Evolutionary conservation across 768 basidiomycete species (phyloP), one percentile per base, ranked within the genome.

Genomic region (Tricholoma sp.): DNA sequence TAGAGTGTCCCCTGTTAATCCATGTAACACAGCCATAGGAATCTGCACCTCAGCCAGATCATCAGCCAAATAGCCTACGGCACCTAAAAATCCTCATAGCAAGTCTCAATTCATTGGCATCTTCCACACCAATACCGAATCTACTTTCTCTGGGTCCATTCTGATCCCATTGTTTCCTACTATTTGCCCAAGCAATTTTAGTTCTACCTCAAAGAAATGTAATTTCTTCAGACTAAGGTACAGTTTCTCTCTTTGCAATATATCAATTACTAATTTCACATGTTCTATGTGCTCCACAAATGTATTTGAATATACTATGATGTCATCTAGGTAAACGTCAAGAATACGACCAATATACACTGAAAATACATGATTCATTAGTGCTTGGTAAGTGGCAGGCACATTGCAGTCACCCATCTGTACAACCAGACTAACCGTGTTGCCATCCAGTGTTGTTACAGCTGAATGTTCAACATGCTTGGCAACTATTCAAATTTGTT

Each of bases 131-230:
- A 64, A 1, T 0, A 76, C 64, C 0, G 56, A 37, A 51, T 77
- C 69, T 0, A 79, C 74, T 41, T 78, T 79, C n/a, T 68, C 55
- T 0, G 72, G 74, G 31, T 78, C 72, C 73, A 77, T 76, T 0
- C 18, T 44, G 5, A 79, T 75, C 0, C 76, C 73, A 0, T 64
- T 5, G 1, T 68, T 57, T 24, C 71, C 66, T 7, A 78, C 57
- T 0, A 77, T 57, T 0, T 65, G 66, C 0, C 76, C 76, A 0
- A 78, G 56, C 4, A 74, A 34, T 18, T 71, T 24, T 24, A 24
- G 4, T 4, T 24, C 24, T 2, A 4, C 1, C 24, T 24, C 24
- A 4, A 24, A 24, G 32, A 65, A 18, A 37, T 57, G 9, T 60
- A 70, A 59, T 49, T 75, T 76, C 8, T 66, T 57, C 0, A 55